These are phyloP conservation scores for Ascochyta rabiei DNA, from an alignment of 2,329 filamentous ascomycete genomes.

Conservation along the genomic window DNA sequence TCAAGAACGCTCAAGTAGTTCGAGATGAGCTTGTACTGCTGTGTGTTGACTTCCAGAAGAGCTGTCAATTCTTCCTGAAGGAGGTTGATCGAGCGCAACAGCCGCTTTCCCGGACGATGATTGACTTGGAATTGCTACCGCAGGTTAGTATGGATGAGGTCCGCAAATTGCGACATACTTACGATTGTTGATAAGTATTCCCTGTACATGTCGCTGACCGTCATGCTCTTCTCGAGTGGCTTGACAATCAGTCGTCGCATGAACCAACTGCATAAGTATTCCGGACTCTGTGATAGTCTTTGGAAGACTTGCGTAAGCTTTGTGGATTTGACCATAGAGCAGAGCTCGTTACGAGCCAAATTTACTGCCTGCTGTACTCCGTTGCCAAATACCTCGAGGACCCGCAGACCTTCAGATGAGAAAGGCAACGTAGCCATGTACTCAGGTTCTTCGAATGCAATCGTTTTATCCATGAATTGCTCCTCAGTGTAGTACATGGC, in stretches of 20 bases:
- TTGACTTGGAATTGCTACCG: constrained; percentile 45
- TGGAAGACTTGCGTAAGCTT: constrained; percentile 15
- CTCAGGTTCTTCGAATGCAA: neutral
- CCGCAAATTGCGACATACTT: constrained; percentile 5
- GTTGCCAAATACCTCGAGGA: constrained; percentile 27
- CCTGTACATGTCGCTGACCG: constrained; percentile 39
- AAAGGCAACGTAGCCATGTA: constrained; percentile 12
- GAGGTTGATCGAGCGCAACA: constrained; percentile 42
- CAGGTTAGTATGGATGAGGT: constrained; percentile 12
- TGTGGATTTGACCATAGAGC: constrained; percentile 30
- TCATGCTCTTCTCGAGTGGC: constrained; percentile 34
- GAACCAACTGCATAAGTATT: constrained; percentile 40
- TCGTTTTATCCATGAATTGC: neutral
- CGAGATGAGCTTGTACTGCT: constrained; percentile 35
- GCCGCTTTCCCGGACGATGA: constrained; percentile 39
- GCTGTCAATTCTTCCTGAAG: constrained; percentile 40
- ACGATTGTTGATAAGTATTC: constrained; percentile 41
- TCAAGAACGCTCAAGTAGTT: constrained; percentile 36
- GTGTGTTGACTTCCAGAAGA: constrained; percentile 31
- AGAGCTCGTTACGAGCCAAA: constrained; percentile 31
- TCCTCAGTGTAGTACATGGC: constrained; percentile 27
- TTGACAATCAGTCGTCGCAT: constrained; percentile 39
- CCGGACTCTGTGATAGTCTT: constrained; percentile 33
- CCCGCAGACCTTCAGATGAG: constrained; percentile 18
- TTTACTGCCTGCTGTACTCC: constrained; percentile 19